Evolutionary conservation across 2,329 filamentous ascomycete genomes (phyloP).

Genomic region (Exophiala dermatitidis): DNA sequence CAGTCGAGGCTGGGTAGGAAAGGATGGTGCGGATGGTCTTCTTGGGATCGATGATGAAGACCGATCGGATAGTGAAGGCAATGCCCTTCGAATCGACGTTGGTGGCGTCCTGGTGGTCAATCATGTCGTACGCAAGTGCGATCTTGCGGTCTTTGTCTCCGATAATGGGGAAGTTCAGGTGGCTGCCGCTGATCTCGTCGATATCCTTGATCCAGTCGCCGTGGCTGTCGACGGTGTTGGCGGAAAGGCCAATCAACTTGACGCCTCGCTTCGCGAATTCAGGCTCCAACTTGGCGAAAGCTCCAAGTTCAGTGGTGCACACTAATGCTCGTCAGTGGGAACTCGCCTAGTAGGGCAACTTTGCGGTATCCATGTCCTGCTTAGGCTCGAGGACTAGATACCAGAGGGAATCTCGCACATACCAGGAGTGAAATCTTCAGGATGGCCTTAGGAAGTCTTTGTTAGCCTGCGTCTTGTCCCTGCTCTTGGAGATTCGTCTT

Average conservation of each 20-base stretch:
- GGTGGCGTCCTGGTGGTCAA: conserved; percentile 36
- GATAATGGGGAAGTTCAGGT: conserved; percentile 40
- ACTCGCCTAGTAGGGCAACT: not conserved
- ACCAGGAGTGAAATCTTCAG: conserved; percentile 38
- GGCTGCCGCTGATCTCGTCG: conserved; percentile 35
- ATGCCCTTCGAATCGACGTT: conserved; percentile 42
- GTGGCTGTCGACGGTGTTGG: conserved; percentile 52
- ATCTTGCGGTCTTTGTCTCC: conserved; percentile 39
- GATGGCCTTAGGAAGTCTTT: conserved; percentile 27
- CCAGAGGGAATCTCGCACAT: not conserved
- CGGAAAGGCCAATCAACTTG: conserved; percentile 55
- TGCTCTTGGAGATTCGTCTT: not conserved
- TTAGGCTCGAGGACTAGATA: too few relatives aligned
- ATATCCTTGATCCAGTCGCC: conserved; percentile 51
- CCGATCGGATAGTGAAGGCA: conserved; percentile 58
- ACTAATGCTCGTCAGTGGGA: conserved; percentile 12
- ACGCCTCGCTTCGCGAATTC: conserved; percentile 56
- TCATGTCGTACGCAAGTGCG: conserved; percentile 38
- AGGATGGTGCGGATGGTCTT: conserved; percentile 58
- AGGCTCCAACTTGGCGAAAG: conserved; percentile 57
- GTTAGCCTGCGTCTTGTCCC: not conserved
- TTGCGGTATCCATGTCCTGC: not conserved
- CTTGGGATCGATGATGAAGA: conserved; percentile 59
- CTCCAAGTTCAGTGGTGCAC: conserved; percentile 56
- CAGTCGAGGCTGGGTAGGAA: conserved; percentile 56